These are phyloP conservation scores for Filobasidium wieringae DNA, from an alignment of 768 basidiomycete species.

Conservation along the genomic window DNA sequence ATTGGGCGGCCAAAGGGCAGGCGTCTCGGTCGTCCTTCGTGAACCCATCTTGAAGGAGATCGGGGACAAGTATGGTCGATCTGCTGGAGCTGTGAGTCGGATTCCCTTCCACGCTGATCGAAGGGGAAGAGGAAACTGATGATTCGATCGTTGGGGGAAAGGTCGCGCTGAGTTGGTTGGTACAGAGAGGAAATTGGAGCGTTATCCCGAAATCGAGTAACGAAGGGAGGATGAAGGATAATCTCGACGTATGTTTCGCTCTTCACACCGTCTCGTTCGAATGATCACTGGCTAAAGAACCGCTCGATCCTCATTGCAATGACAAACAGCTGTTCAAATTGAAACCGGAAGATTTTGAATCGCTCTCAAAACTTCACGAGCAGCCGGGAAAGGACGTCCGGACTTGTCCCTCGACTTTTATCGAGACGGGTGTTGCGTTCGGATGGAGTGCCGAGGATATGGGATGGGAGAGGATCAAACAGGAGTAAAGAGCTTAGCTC, in stretches of 20 bases:
- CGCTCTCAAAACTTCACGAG: constrained; percentile 38
- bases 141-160: constrained; percentile 35
- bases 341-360: constrained; percentile 29
- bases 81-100: constrained; percentile 23
- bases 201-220: constrained; percentile 47
- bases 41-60: background rate
- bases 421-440: constrained; percentile 32
- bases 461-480: constrained; percentile 46
- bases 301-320: background rate
- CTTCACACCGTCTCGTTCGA: background rate
- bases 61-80: background rate
- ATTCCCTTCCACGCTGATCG: constrained; percentile 7
- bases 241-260: constrained; percentile 42
- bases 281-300: background rate
- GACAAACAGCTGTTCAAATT: constrained; percentile 32
- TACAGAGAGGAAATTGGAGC: constrained; percentile 42
- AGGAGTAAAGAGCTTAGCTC: too few species aligned
- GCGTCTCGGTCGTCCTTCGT: background rate
- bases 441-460: constrained; percentile 42
- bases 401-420: background rate
- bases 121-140: constrained; percentile 46
- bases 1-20: background rate
- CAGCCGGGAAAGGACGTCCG: constrained; percentile 33
- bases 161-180: constrained; percentile 48
- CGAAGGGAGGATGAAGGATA: constrained; percentile 45